A percentile compares a stretch with the other conserved stretches of the same genome.
phyloP scores from a whole-genome alignment of 2,329 filamentous ascomycete genomes.

The Trichoderma atroviride region DNA sequence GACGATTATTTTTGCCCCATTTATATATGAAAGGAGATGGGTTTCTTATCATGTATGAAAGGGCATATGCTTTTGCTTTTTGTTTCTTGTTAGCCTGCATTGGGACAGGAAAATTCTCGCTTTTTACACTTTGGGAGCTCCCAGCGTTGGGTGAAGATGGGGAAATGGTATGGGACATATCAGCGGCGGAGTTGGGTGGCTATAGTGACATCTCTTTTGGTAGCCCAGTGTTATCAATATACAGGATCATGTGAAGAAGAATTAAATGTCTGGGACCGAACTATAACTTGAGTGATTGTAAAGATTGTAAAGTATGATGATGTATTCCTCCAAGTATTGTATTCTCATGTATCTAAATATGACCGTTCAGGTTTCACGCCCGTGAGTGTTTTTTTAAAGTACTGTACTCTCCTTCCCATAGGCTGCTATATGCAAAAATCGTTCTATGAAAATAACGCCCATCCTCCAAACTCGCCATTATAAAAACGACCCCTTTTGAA shows the following conservation, averaged over 20 bases:
- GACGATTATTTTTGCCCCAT: not conserved
- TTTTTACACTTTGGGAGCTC: slow-evolving; percentile 11
- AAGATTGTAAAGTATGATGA: not conserved
- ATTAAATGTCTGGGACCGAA: slow-evolving; percentile 4
- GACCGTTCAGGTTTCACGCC: not conserved
- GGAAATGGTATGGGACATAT: slow-evolving; percentile 31
- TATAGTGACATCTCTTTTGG: slow-evolving; percentile 32
- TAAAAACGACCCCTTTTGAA: slow-evolving; percentile 72
- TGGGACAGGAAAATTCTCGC: slow-evolving; percentile 1
- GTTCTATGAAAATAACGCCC: not conserved
- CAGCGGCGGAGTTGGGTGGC: slow-evolving; percentile 42
- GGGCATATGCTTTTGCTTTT: slow-evolving; percentile 20
- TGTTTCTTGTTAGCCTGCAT: slow-evolving; percentile 18
- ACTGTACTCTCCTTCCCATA: not conserved
- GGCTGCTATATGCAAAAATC: not conserved
- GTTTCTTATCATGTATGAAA: slow-evolving; percentile 30
- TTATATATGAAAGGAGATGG: slow-evolving; percentile 1
- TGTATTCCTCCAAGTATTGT: not conserved
- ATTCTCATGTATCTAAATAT: not conserved
- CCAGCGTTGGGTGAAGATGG: slow-evolving; percentile 12
- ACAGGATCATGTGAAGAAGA: slow-evolving; percentile 25
- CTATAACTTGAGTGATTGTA: not conserved
- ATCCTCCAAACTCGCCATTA: slow-evolving; percentile 41
- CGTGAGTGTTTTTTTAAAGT: not conserved
- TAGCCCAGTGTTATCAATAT: slow-evolving; percentile 29